Conservation (phyloP, 2,329 filamentous ascomycete species). For the Fonsecaea multimorphosa region DNA sequence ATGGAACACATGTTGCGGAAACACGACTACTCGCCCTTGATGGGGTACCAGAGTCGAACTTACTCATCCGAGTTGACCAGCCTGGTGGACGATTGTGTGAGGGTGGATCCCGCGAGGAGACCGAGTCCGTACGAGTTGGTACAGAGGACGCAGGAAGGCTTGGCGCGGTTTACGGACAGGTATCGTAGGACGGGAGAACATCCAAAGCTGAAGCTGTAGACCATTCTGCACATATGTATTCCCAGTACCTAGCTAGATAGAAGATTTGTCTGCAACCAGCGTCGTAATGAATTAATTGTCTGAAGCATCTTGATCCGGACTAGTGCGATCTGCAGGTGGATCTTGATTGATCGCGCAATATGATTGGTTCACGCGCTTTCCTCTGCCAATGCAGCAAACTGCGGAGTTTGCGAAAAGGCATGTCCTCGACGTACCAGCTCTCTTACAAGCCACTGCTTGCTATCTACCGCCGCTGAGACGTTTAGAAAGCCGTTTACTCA, state of each 20-base stretch:
- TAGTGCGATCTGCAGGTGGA: not conserved
- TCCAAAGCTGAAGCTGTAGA: not conserved
- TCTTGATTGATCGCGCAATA: not conserved
- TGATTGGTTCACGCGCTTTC: not conserved
- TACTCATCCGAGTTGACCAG: slow-evolving; percentile 22
- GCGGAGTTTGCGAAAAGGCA: slow-evolving; percentile 5
- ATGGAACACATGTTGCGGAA: slow-evolving; percentile 14
- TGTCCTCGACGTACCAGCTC: not conserved
- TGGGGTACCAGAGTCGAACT: not conserved
- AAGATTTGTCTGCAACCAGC: not conserved
- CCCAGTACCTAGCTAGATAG: not conserved
- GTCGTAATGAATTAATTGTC: not conserved
- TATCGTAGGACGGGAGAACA: slow-evolving; percentile 11
- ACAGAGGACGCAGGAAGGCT: slow-evolving; percentile 9
- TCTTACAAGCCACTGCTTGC: not conserved
- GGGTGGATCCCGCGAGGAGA: slow-evolving; percentile 21
- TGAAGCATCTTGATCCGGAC: not conserved
- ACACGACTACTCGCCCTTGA: slow-evolving; percentile 23
- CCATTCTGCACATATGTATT: not conserved
- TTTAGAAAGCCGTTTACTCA: not conserved
- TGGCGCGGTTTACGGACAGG: slow-evolving; percentile 15
- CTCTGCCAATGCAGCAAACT: not conserved
- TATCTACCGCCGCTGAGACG: not conserved
- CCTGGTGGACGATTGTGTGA: slow-evolving; percentile 26
- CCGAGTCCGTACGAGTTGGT: slow-evolving; percentile 15